Base-by-base conservation (phyloP, 2,329 filamentous ascomycete species). In the Calonectria pseudoreteaudii region DNA sequence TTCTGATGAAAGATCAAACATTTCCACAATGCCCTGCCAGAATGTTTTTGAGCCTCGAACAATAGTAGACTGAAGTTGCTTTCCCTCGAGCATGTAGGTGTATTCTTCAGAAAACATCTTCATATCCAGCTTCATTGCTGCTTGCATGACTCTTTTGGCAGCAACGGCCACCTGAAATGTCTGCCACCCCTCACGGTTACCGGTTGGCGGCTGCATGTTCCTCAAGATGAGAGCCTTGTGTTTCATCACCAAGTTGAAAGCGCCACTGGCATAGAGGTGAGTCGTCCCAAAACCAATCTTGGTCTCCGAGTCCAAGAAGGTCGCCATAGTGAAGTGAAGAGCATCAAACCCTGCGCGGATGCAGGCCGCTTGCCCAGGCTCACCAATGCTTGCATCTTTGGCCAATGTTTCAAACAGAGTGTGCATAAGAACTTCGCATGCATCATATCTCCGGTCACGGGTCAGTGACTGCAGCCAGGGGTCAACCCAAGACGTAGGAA, bases 391-490 rank as follows among this genome's bases (percentile, higher is more conserved):
- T 1, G 86, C 82, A 41, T 91, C 88, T 74, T 91, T 85, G 16
- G 87, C 91, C 28, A 93, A 88, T 9, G 90, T 90, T 70, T 91
- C 90, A 52, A 98, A 90, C 13, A 98, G 89, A 68, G 95, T 92
- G 75, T 93, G 90, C 49, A 95, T 89, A 52, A 98, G 87, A n/a
- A 93, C 91, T 74, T 95, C 92, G 82, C 95, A 96, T 10, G 94
- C 93, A 77, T 96, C 93, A 23, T 94, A 92, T 73, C 95, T 91
- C 80, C 95, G 94, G 70, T 93, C 91, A 7, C 93, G 89, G 73
- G 93, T 92, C 72, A 98, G 90, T 1, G 95, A 98, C 36, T 90
- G 88, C 75, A 98, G 90, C 81, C 98, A 95, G 0, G 93, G 91
- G 28, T 89, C 88, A 38, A 97, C 91, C 95, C 96, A 98, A 28